Percentiles rank a stretch among this genome's conserved stretches.
phyloP scores from a whole-genome alignment of 208 protist species.

The Phytomonas francai region DNA sequence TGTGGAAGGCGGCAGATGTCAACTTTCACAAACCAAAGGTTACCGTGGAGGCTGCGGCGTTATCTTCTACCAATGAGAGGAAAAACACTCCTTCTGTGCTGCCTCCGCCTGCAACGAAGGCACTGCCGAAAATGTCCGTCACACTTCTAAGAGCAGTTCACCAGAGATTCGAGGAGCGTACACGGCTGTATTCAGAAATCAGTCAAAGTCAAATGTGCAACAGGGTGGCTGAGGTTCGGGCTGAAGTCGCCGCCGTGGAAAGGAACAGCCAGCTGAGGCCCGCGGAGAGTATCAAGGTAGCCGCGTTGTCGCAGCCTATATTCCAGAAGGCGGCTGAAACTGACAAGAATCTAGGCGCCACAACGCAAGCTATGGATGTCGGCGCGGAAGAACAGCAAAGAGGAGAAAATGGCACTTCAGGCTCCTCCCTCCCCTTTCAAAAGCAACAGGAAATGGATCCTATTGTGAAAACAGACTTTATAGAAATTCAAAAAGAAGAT shows the following conservation, averaged over 20 bases:
- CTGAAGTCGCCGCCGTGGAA: slow-evolving; percentile 73
- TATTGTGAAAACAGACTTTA: neutral
- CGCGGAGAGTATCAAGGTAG: neutral
- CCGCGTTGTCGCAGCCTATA: neutral
- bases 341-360: neutral
- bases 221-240: slow-evolving; percentile 45
- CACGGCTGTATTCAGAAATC: slow-evolving; percentile 43
- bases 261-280: slow-evolving; percentile 10
- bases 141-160: slow-evolving; percentile 44
- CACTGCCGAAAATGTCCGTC: neutral
- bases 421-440: neutral
- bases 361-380: neutral
- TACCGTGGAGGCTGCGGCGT: neutral
- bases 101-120: slow-evolving; percentile 7
- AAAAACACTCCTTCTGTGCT: slow-evolving; percentile 11
- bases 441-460: neutral
- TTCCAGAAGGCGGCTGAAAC: neutral
- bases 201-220: slow-evolving; percentile 44
- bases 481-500: neutral
- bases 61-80: neutral
- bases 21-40: neutral
- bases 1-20: neutral
- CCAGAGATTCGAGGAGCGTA: slow-evolving; percentile 55
- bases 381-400: neutral
- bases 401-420: neutral